Evolutionary conservation across 2,329 filamentous ascomycete species (phyloP).

Genomic region (Ampelomyces quisqualis): DNA sequence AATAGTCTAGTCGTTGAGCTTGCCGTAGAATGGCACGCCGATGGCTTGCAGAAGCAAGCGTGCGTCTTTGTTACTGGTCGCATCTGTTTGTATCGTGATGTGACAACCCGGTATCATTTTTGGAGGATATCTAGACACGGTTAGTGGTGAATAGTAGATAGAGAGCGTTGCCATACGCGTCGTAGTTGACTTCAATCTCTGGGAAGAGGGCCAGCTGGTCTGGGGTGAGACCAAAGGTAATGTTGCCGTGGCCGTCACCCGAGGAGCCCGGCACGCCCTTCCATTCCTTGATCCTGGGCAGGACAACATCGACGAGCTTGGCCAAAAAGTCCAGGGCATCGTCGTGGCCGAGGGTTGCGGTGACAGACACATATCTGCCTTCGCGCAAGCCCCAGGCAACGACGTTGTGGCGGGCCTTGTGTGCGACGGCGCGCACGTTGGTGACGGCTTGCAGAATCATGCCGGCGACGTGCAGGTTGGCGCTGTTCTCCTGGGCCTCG

Average conservation of each 20-base stretch:
- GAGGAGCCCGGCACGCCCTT: conserved; percentile 72
- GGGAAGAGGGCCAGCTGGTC: conserved; percentile 83
- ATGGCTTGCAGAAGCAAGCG: conserved; percentile 70
- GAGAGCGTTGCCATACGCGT: conserved; percentile 64
- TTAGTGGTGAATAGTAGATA: conserved; percentile 6
- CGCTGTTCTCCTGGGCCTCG: conserved; percentile 67
- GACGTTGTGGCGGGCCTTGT: conserved; percentile 69
- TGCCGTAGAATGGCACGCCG: conserved; percentile 80
- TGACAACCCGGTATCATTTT: conserved; percentile 84
- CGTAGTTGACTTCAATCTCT: conserved; percentile 92
- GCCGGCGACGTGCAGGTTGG: conserved; percentile 76
- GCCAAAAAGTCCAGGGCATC: conserved; percentile 87
- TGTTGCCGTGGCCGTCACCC: conserved; percentile 85
- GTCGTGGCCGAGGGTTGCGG: conserved; percentile 74
- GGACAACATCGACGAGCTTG: conserved; percentile 84
- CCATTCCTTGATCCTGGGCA: conserved; percentile 97
- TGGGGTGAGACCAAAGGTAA: conserved; percentile 75
- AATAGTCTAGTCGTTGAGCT: conserved; percentile 50
- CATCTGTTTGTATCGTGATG: conserved; percentile 80
- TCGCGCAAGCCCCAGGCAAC: conserved; percentile 72
- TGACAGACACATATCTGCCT: conserved; percentile 72
- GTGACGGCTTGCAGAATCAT: conserved; percentile 85
- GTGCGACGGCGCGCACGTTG: conserved; percentile 70
- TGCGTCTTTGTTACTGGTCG: conserved; percentile 81
- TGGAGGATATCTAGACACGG: conserved; percentile 56